A percentile compares a stretch with the other conserved stretches of the same genome.
These are phyloP conservation scores for Gynandropsis gynandra DNA, from an alignment of 345 rosid genomes.

Conservation along the genomic window DNA sequence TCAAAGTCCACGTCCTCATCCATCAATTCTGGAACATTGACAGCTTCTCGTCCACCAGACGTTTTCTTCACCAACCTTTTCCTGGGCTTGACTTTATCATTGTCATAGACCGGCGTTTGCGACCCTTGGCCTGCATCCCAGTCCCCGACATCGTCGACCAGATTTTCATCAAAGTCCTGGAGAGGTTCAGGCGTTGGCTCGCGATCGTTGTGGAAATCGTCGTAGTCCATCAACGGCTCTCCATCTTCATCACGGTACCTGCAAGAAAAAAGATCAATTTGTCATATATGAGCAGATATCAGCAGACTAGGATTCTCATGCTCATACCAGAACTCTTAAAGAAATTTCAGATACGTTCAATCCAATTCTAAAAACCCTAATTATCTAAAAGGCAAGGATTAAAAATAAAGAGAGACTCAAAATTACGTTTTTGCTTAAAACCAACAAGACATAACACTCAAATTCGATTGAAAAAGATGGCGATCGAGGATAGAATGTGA, in stretches of 20 bases:
- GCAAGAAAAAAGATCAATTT: slow-evolving; percentile 2
- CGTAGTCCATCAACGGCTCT: slow-evolving; percentile 92
- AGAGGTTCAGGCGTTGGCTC: slow-evolving; percentile 49
- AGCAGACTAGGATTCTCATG: background rate
- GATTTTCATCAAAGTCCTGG: slow-evolving; percentile 40
- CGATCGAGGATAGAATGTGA: background rate
- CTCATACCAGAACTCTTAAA: background rate
- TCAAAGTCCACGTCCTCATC: slow-evolving; percentile 51
- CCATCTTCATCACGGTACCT: slow-evolving; percentile 93
- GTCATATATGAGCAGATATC: background rate
- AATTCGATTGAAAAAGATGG: background rate
- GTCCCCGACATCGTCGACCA: slow-evolving; percentile 56
- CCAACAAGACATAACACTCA: slow-evolving; percentile 4
- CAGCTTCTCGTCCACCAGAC: slow-evolving; percentile 25
- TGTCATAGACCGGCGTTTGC: slow-evolving; percentile 54
- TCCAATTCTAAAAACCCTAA: background rate
- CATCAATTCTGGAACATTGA: slow-evolving; percentile 38
- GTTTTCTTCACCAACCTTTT: slow-evolving; percentile 83
- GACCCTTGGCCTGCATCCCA: slow-evolving; percentile 52
- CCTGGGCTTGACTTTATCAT: slow-evolving; percentile 65
- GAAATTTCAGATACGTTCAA: background rate
- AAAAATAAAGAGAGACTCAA: background rate
- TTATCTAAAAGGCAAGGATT: background rate
- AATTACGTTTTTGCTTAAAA: background rate
- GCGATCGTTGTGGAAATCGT: slow-evolving; percentile 57